Base-by-base conservation (phyloP, 805 yeast genomes). In the Hyphopichia homilentoma region DNA sequence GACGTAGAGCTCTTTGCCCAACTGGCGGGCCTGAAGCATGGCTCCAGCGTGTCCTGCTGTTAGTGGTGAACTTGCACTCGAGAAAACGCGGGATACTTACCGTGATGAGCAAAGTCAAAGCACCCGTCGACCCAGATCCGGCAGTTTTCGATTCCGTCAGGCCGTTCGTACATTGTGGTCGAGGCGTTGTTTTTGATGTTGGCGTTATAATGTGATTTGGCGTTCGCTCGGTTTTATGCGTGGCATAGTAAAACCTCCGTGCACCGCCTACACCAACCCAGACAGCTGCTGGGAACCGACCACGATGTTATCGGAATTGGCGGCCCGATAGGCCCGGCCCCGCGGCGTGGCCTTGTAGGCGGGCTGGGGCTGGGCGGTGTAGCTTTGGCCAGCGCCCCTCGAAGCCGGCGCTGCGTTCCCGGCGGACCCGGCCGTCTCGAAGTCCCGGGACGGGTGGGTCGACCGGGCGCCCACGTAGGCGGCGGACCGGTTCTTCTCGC, bases 61-160 rank as follows among this genome's bases (percentile, higher is more conserved):
- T n/a, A n/a, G n/a, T n/a, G n/a, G n/a, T n/a, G n/a, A n/a, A n/a
- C n/a, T n/a, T n/a, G n/a, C n/a, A n/a, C n/a, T n/a, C n/a, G n/a
- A n/a, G n/a, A n/a, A n/a, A n/a, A n/a, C n/a, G n/a, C n/a, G n/a
- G n/a, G n/a, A n/a, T n/a, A 62, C 75, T 35, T 59, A 57, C 95
- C 97, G 52, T 93, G 97, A 56, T 93, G 98, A 25, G 95, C 86
- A 62, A 93, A 93, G 58, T 93, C 98, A 61, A 93, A 93, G 55
- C 98, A 93, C 0, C 98, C 98, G 57, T 93, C 98, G 18, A 93
- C 78, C 98, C 98, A 93, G 38, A 90, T 82, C 32, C 82, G 61
- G 30, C 66, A 49, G 23, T 69, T 45, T 32, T 64, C 70, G 16
- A 66, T 65, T 18, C 69, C 72, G 27, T 47, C 61, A 16, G 71